These are phyloP conservation scores for Erodium texanum DNA, from an alignment of 441 rosid species.

Conservation along the genomic window DNA sequence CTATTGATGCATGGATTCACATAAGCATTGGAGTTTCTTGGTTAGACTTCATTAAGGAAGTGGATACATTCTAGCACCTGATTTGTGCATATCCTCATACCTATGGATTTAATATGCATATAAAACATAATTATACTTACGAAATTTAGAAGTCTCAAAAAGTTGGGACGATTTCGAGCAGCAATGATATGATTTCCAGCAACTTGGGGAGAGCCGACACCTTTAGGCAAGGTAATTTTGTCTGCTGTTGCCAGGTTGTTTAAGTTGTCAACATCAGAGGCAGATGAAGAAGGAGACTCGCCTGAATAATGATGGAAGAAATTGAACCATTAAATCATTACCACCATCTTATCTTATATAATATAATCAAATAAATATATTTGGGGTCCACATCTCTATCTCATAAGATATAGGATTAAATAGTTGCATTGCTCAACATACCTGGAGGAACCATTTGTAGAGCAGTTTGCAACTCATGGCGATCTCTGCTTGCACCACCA, in stretches of 20 bases:
- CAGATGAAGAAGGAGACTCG: slow-evolving; percentile 98
- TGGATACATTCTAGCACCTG: too few relatives aligned
- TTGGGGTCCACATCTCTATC: too few relatives aligned
- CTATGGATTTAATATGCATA: background rate
- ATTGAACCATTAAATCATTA: too few relatives aligned
- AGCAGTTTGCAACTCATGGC: slow-evolving; percentile 49
- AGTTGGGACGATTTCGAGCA: slow-evolving; percentile 37
- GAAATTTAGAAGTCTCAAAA: slow-evolving; percentile 49
- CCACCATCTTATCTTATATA: too few relatives aligned
- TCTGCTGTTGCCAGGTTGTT: slow-evolving; percentile 45
- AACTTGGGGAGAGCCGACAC: slow-evolving; percentile 33
- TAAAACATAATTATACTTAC: slow-evolving; percentile 40
- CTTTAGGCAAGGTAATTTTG: slow-evolving; percentile 40
- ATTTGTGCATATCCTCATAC: too few relatives aligned
- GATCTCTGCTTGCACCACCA: slow-evolving; percentile 37
- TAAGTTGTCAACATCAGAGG: slow-evolving; percentile 88
- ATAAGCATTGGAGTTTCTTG: background rate
- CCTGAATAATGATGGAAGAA: slow-evolving; percentile 35
- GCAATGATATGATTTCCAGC: slow-evolving; percentile 40
- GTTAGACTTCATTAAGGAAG: background rate
- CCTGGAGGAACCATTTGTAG: slow-evolving; percentile 51
- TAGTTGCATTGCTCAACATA: slow-evolving; percentile 15
- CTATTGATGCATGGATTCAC: too few relatives aligned
- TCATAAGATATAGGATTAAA: slow-evolving; percentile 9
- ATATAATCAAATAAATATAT: too few relatives aligned